Conservation (phyloP, 495 filamentous ascomycete species). For the Talaromyces wortmannii region DNA sequence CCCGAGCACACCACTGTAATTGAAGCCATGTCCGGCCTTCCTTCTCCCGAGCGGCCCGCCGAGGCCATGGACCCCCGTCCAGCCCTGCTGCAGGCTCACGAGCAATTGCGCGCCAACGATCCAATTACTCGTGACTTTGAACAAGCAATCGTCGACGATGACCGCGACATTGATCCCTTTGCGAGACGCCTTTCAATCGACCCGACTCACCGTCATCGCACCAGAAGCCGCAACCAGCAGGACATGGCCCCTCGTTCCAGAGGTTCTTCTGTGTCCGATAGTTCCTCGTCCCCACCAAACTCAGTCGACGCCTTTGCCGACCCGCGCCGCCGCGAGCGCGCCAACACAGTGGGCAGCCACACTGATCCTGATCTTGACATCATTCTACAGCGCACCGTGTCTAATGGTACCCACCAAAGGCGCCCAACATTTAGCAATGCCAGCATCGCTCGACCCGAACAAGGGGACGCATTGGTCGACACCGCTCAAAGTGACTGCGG, state of each 20-base stretch:
- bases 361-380: conserved; percentile 49
- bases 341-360: conserved; percentile 57
- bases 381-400: conserved; percentile 64
- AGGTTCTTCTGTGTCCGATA: conserved; percentile 52
- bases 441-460: conserved; percentile 35
- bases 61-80: conserved; percentile 27
- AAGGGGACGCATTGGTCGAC: conserved; percentile 35
- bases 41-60: conserved; percentile 18
- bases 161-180: conserved; percentile 41
- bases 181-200: conserved; percentile 34
- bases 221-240: conserved; percentile 33
- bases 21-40: conserved; percentile 37
- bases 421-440: conserved; percentile 59
- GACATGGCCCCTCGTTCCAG: conserved; percentile 36
- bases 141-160: conserved; percentile 78
- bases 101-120: conserved; percentile 34
- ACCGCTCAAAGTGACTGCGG: conserved; percentile 81
- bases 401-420: conserved; percentile 55
- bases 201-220: conserved; percentile 26
- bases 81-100: conserved; percentile 43
- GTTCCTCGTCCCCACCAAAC: conserved; percentile 83
- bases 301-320: conserved; percentile 97
- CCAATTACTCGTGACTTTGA: conserved; percentile 67
- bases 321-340: conserved; percentile 56
- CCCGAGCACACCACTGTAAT: conserved; percentile 34